Conservation (phyloP, 1,284 basidiomycete genomes). For the Prillingera fragicola region DNA sequence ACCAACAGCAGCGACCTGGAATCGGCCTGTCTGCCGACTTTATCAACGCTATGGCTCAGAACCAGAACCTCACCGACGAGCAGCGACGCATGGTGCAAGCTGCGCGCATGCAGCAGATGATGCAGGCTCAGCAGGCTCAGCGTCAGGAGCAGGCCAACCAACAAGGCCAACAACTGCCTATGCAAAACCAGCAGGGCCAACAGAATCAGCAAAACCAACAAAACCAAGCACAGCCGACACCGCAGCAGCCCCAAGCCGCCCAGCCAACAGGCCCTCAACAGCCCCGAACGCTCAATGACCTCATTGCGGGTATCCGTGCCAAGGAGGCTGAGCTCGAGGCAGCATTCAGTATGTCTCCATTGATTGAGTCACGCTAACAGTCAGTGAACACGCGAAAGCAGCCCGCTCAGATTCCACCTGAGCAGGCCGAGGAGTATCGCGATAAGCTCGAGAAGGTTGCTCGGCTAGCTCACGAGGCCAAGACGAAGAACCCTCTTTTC, state of each 20-base stretch:
- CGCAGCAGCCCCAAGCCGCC: too few species aligned
- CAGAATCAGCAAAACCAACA: neutral
- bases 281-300: conserved; percentile 3
- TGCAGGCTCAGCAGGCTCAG: conserved; percentile 1
- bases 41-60: conserved; percentile 10
- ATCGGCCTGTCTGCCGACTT: conserved; percentile 12
- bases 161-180: neutral
- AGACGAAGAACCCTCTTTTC: conserved; percentile 16
- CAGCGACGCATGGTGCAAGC: conserved; percentile 9
- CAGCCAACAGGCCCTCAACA: neutral
- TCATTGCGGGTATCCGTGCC: conserved; percentile 11
- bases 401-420: conserved; percentile 11
- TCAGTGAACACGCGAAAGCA: conserved; percentile 13
- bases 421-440: conserved; percentile 13
- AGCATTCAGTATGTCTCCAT: conserved; percentile 13
- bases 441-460: conserved; percentile 8
- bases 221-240: too few species aligned
- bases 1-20: neutral
- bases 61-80: conserved; percentile 15
- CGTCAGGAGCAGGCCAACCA: neutral
- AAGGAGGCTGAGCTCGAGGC: conserved; percentile 15
- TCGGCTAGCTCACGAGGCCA: conserved; percentile 9
- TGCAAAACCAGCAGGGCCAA: too few species aligned
- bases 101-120: conserved; percentile 10
- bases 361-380: neutral